These are phyloP conservation scores for Macrolepiota fuliginosa DNA, from an alignment of 768 basidiomycete genomes.

Conservation along the genomic window DNA sequence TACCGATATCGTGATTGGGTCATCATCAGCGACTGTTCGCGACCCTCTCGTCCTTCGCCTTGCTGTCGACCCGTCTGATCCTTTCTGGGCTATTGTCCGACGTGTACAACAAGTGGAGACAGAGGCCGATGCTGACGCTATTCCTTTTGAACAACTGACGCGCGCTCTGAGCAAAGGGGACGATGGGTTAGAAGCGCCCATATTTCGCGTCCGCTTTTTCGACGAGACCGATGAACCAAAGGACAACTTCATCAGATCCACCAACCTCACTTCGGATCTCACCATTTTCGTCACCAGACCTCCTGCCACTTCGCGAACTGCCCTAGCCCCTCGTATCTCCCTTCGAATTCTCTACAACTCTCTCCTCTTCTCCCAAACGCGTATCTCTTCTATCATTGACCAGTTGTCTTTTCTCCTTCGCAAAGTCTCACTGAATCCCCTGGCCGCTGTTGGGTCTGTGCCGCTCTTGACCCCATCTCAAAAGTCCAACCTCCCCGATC, in stretches of 20 bases:
- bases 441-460: conserved; percentile 72
- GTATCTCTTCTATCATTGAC: conserved; percentile 78
- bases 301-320: conserved; percentile 61
- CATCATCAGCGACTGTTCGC: conserved; percentile 71
- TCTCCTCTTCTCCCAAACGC: conserved; percentile 77
- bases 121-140: conserved; percentile 77
- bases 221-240: conserved; percentile 80
- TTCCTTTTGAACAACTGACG: conserved; percentile 79
- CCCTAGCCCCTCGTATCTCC: conserved; percentile 72
- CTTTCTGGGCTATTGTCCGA: conserved; percentile 85
- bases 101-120: conserved; percentile 82
- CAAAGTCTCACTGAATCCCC: conserved; percentile 64
- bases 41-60: conserved; percentile 85
- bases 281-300: conserved; percentile 85
- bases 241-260: conserved; percentile 74
- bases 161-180: conserved; percentile 65
- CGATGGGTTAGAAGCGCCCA: conserved; percentile 56
- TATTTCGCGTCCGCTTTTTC: conserved; percentile 96
- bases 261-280: conserved; percentile 86
- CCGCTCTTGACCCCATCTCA: conserved; percentile 77
- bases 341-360: conserved; percentile 93
- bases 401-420: conserved; percentile 81
- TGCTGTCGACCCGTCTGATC: conserved; percentile 78
- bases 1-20: conserved; percentile 88
- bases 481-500: conserved; percentile 70